Evolutionary conservation across 176 grass and related monocot species (phyloP).

Genomic region (Carex littledalei): DNA sequence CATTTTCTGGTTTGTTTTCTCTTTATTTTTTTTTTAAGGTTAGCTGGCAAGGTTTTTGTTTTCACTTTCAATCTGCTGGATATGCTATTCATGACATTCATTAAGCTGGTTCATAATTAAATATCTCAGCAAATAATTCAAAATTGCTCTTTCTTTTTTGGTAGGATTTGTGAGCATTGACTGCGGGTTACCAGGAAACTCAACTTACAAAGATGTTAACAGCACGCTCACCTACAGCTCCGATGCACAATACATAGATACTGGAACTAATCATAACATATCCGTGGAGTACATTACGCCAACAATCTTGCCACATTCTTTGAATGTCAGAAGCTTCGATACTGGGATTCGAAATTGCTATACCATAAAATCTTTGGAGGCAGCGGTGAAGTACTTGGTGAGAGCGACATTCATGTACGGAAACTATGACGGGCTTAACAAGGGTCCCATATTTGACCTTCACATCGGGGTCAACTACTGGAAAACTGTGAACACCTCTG

Average conservation of each 20-base stretch:
- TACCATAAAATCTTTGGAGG: constrained; percentile 12
- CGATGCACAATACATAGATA: constrained; percentile 32
- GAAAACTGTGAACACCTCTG: constrained; percentile 29
- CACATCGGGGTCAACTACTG: constrained; percentile 34
- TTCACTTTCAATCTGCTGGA: too few species aligned
- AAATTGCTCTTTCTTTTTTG: background rate
- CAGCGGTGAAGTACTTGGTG: constrained; percentile 1
- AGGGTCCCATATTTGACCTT: constrained; percentile 7
- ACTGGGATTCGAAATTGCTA: constrained; percentile 9
- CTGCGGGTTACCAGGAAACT: background rate
- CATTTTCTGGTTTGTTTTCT: background rate
- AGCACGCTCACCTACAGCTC: constrained; percentile 7
- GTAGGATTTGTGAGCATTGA: constrained; percentile 56
- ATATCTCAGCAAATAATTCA: background rate
- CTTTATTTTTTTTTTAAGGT: too few species aligned
- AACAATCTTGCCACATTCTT: background rate
- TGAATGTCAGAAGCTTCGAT: constrained; percentile 48
- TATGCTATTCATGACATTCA: too few species aligned
- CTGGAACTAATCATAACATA: constrained; percentile 35
- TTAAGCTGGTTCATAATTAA: too few species aligned
- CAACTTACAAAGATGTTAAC: background rate
- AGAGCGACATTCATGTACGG: constrained; percentile 20
- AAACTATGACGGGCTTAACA: constrained; percentile 13
- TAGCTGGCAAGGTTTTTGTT: too few species aligned
- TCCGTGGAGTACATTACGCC: constrained; percentile 2